These are phyloP conservation scores for Wallacemonas sp. DNA, from an alignment of 208 protist genomes.

Conservation along the genomic window DNA sequence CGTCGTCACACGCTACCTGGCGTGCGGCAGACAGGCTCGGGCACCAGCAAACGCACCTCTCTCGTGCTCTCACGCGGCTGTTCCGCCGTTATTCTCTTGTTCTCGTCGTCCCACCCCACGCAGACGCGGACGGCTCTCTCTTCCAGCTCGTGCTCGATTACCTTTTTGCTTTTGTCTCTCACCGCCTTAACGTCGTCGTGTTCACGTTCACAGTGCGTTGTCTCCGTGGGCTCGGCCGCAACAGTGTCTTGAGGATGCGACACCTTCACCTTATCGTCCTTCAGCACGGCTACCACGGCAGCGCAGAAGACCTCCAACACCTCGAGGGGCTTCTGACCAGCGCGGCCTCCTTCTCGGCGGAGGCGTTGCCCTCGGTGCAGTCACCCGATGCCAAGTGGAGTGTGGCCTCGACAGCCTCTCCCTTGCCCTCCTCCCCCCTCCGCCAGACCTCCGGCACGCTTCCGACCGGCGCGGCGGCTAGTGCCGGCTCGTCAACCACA, in stretches of 20 bases:
- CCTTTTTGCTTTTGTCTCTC: no score
- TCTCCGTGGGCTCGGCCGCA: not conserved
- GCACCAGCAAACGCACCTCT: no score
- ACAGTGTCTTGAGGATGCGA: not conserved
- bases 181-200: no score
- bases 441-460: not conserved
- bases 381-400: not conserved
- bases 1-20: no score
- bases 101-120: no score
- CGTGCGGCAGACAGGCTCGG: no score
- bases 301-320: slow-evolving; percentile 34
- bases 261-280: slow-evolving; percentile 46
- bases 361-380: slow-evolving; percentile 3
- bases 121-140: no score
- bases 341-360: not conserved
- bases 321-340: slow-evolving; percentile 5
- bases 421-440: not conserved
- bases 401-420: not conserved
- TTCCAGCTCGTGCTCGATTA: no score
- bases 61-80: no score
- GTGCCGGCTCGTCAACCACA: no score
- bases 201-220: not conserved
- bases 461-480: no score
- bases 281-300: slow-evolving; percentile 65
- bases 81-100: no score